These are phyloP conservation scores for Hanseniaspora osmophila DNA, from an alignment of 805 yeast species.

Conservation along the genomic window DNA sequence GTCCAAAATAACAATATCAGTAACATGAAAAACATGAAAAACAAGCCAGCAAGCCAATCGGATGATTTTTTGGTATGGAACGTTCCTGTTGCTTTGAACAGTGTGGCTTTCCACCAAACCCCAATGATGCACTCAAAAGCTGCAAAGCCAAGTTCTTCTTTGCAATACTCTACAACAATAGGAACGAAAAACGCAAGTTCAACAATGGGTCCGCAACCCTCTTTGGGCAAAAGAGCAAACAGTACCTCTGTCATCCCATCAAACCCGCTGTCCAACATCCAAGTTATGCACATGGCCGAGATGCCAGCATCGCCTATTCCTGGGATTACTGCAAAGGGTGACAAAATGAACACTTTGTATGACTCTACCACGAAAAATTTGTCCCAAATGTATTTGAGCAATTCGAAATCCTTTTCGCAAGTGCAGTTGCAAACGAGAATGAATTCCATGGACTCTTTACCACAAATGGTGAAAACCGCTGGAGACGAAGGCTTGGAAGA, in stretches of 20 bases:
- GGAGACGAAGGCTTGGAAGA: conserved; percentile 39
- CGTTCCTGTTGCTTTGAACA: conserved; percentile 32
- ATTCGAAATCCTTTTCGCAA: conserved; percentile 23
- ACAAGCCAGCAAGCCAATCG: conserved; percentile 20
- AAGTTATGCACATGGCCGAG: conserved; percentile 16
- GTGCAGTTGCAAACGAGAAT: conserved; percentile 24
- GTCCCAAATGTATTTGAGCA: conserved; percentile 28
- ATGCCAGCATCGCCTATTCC: conserved; percentile 40
- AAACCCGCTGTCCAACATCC: conserved; percentile 15
- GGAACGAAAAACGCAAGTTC: too few relatives aligned
- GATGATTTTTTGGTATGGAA: conserved; percentile 34
- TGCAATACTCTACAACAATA: neutral
- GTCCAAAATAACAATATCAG: neutral
- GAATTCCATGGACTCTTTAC: conserved; percentile 23
- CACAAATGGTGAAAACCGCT: conserved; percentile 25
- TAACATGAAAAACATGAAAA: neutral
- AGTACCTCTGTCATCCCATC: neutral
- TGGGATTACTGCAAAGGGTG: conserved; percentile 20
- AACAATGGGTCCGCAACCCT: neutral
- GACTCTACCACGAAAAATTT: conserved; percentile 26
- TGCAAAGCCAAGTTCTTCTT: neutral
- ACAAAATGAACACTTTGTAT: conserved; percentile 15
- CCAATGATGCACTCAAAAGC: neutral
- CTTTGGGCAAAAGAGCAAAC: neutral
- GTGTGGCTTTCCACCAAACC: neutral